Base-by-base conservation (phyloP, 2,329 filamentous ascomycete genomes). In the Chrysoporthe deuterocubensis region DNA sequence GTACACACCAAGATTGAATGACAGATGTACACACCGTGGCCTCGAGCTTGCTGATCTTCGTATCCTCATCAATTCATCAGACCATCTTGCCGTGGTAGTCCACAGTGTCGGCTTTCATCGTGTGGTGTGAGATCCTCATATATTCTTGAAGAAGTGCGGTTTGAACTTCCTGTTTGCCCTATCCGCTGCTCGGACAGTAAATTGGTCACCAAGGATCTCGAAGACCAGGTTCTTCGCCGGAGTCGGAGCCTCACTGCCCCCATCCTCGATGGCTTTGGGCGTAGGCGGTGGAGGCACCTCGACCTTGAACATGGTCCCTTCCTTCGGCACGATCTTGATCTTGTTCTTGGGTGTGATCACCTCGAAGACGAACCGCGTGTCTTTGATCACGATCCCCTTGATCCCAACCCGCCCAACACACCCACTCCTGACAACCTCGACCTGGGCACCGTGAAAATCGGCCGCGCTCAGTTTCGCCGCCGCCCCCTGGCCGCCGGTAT, bases 81-180 rank as follows among this genome's bases (percentile, higher is more conserved):
- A 18, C 37, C 32, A 16, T 37, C 52, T 18, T 57, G 54, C 14
- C 11, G 18, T 21, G 21, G 11, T 14, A 6, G n/a, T 6, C n/a
- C 48, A 52, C n/a, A 26, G 21, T 26, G 9, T 52, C 14, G 21
- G 3, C 26, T 16, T 52, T 11, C 48, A 2, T 52, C n/a, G 13
- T 46, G n/a, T 46, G 21, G 21, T 26, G 8, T 61, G 6, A 7
- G 9, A 32, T 48, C 40, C 65, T 91, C 82, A 97, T 16, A 97
- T 78, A 71, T 92, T 89, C 61, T 89, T 85, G 71, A 94, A 83
- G 74, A 92, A 93, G 76, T 95, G 94, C 76, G 88, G 85, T 80
- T 96, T 97, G 80, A 97, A 97, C 81, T 97, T 98, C 81, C 89
- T 93, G 74, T 92, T 97, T 61, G 94, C 93, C 32, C 96, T 84